These are phyloP conservation scores for Calonectria honghensis DNA, from an alignment of 2,329 filamentous ascomycete species.

Conservation along the genomic window DNA sequence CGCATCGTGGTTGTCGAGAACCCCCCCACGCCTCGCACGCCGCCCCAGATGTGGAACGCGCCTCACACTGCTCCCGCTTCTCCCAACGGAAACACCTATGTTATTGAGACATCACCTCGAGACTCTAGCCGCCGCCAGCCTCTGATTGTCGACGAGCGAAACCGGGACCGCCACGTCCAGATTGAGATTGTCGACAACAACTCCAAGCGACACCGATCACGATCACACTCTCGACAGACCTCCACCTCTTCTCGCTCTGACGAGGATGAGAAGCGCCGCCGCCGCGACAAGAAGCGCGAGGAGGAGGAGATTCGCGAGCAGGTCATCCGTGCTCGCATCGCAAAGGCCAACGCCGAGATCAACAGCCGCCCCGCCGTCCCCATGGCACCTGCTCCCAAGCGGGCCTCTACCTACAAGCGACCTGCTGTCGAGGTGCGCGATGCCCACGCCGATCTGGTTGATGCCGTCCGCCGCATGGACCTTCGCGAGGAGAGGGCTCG, in stretches of 20 bases:
- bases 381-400: slow-evolving; percentile 49
- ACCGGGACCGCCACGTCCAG: slow-evolving; percentile 57
- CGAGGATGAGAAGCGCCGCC: slow-evolving; percentile 54
- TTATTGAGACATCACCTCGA: slow-evolving; percentile 51
- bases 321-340: slow-evolving; percentile 59
- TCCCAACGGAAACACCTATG: slow-evolving; percentile 56
- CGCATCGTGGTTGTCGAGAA: slow-evolving; percentile 67
- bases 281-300: slow-evolving; percentile 55
- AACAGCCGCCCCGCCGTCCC: slow-evolving; percentile 60
- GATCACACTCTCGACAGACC: slow-evolving; percentile 60
- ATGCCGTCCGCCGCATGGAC: slow-evolving; percentile 58
- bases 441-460: slow-evolving; percentile 59
- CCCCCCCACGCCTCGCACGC: slow-evolving; percentile 67
- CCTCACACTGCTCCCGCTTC: slow-evolving; percentile 65
- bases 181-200: slow-evolving; percentile 62
- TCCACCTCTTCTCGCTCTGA: slow-evolving; percentile 60
- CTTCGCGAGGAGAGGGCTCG: slow-evolving; percentile 59
- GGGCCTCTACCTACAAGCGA: slow-evolving; percentile 51
- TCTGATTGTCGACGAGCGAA: slow-evolving; percentile 63
- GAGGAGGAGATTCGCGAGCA: slow-evolving; percentile 55
- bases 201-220: slow-evolving; percentile 42
- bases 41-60: slow-evolving; percentile 64
- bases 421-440: slow-evolving; percentile 51
- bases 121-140: slow-evolving; percentile 56
- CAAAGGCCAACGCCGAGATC: slow-evolving; percentile 65